A percentile compares a stretch with the other conserved stretches of the same genome.
phyloP scores from a whole-genome alignment of 768 basidiomycete species.

The Suillus brevipes region DNA sequence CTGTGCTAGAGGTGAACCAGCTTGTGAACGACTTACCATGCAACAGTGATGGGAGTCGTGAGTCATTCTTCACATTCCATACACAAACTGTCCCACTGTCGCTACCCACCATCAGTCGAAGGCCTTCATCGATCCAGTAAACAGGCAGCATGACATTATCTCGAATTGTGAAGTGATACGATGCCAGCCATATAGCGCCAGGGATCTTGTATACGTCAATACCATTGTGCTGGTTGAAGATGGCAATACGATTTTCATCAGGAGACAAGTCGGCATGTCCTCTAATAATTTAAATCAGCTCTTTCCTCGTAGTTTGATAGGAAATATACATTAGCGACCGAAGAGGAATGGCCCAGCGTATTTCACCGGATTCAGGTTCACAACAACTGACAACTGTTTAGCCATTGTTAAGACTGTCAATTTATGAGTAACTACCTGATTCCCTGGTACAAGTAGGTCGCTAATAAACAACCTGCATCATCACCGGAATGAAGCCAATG shows the following conservation, averaged over 20 bases:
- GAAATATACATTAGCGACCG: constrained; percentile 2
- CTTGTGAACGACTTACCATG: neutral
- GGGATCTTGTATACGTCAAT: constrained; percentile 6
- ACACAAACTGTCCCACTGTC: constrained; percentile 3
- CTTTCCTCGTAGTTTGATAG: neutral
- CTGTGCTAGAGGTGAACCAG: too few species aligned
- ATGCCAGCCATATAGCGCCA: neutral
- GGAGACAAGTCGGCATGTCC: constrained; percentile 8
- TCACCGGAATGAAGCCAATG: constrained; percentile 5
- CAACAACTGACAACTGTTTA: constrained; percentile 1
- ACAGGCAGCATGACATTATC: constrained; percentile 1
- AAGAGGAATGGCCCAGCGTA: constrained; percentile 7
- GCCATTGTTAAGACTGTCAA: too few species aligned
- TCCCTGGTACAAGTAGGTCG: constrained; percentile 8
- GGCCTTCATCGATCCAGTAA: constrained; percentile 3
- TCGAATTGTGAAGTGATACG: neutral
- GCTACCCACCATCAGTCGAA: constrained; percentile 1
- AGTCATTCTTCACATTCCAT: constrained; percentile 3
- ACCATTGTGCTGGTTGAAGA: constrained; percentile 7
- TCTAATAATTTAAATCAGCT: neutral
- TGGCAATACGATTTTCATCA: neutral
- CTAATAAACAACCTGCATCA: constrained; percentile 7
- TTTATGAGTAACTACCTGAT: neutral
- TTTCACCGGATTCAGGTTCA: constrained; percentile 4
- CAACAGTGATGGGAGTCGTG: neutral